phyloP scores from a whole-genome alignment of 441 rosid genomes.

The Adansonia grandidieri region DNA sequence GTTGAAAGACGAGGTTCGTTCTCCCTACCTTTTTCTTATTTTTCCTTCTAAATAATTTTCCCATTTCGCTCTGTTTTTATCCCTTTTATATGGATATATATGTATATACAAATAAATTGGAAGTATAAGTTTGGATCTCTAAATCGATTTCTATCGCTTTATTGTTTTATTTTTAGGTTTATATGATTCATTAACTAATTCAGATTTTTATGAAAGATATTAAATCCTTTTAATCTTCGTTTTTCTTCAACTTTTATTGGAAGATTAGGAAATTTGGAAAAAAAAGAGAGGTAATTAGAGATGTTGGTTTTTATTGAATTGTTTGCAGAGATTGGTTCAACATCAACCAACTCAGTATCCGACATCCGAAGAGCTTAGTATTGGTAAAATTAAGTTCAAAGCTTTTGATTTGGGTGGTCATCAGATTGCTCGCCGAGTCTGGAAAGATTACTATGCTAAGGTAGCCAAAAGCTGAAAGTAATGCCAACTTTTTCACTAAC shows the following conservation, averaged over 20 bases:
- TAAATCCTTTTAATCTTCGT: not conserved
- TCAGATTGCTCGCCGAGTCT: slow-evolving; percentile 92
- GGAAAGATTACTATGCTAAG: slow-evolving; percentile 97
- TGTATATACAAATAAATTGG: not conserved
- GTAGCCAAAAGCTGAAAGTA: slow-evolving; percentile 31
- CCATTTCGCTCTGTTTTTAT: not conserved
- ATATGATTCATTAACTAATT: slow-evolving; percentile 1
- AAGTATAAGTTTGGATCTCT: not conserved
- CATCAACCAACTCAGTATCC: slow-evolving; percentile 96
- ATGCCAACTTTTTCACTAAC: not conserved
- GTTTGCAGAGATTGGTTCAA: slow-evolving; percentile 79
- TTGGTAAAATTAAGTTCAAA: slow-evolving; percentile 89
- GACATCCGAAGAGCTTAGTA: slow-evolving; percentile 87
- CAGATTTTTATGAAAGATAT: not conserved
- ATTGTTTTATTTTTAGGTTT: not conserved
- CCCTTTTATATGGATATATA: not conserved
- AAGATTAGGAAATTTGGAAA: not conserved
- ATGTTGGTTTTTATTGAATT: slow-evolving; percentile 12
- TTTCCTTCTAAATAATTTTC: not conserved
- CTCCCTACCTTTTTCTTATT: not conserved
- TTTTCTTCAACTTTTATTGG: not conserved
- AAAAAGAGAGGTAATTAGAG: not conserved
- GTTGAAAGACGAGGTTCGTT: slow-evolving; percentile 82
- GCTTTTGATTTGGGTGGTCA: slow-evolving; percentile 97
- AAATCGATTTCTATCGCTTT: not conserved